Evolutionary conservation across 2,329 filamentous ascomycete species (phyloP), one percentile per base, ranked within the genome.

Genomic region (Neocatenulostroma microsporum): DNA sequence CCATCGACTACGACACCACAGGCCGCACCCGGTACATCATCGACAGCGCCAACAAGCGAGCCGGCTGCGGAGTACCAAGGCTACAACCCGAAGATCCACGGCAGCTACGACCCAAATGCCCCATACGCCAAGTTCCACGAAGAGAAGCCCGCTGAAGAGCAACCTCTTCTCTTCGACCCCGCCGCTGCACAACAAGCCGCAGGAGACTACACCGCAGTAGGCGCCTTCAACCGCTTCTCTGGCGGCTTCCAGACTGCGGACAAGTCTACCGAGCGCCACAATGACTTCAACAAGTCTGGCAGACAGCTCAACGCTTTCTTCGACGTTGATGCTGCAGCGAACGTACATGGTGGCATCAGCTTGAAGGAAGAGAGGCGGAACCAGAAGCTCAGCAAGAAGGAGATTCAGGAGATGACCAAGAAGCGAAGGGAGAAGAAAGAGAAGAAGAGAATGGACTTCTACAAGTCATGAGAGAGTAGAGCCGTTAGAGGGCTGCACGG

Each of bases 1-100:
- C 49, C 51, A 12, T 37, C 44, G 3, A 33, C 23, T 24, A 15
- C 32, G 15, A 12, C 26, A n/a, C 21, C 20, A 5, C 21, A 40
- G 21, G 35, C 40, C 14, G 18, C 26, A 18, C 14, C 31, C 12
- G 18, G 20, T 9, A 29, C 28, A 4, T 30, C 29, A 15, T 15
- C 40, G 25, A 30, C 42, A 34, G 17, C 38, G 29, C 11, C 25
- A 20, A 19, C 42, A n/a, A 38, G 32, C 21, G 37, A 44, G 30
- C 32, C 36, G 3, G 37, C 35, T 10, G 14, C 43, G 14, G 40
- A 39, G 4, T 30, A 49, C 50, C 43, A 57, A 40, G 87, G 89
- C 43, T 98, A 98, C 66, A 94, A 96, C 57, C 91, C 91, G 1
- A 84, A 86, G 17, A 89, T 98, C 30, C 91, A 98, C 60, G 91